A percentile compares a stretch with the other conserved stretches of the same genome.
Evolutionary conservation across 2,329 filamentous ascomycete species (phyloP).

Genomic region (Penicillium hesseltinei): DNA sequence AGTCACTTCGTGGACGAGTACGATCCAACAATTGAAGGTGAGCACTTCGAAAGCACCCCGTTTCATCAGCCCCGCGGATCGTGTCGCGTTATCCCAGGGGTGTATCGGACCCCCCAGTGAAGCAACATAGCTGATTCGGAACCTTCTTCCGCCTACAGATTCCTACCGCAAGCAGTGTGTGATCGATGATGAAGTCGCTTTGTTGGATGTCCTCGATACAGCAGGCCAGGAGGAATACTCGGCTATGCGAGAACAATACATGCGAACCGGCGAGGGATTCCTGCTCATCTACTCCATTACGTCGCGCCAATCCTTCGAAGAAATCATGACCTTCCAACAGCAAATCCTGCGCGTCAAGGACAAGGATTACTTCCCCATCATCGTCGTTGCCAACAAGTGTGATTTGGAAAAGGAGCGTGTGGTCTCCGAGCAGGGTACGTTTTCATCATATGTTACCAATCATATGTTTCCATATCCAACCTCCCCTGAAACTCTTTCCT

Average conservation of each 20-base stretch:
- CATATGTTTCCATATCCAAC: background rate
- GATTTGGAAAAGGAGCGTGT: slow-evolving; percentile 92
- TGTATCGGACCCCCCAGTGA: background rate
- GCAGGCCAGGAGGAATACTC: slow-evolving; percentile 99
- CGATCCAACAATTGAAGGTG: slow-evolving; percentile 97
- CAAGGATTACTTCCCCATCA: slow-evolving; percentile 99
- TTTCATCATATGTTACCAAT: background rate
- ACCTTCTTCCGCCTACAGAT: slow-evolving; percentile 55
- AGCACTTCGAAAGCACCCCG: slow-evolving; percentile 7
- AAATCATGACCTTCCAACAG: slow-evolving; percentile 98
- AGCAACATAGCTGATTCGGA: background rate
- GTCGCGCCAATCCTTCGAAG: slow-evolving; percentile 94
- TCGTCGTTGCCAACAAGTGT: slow-evolving; percentile 98
- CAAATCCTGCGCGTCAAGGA: slow-evolving; percentile 98
- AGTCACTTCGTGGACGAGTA: slow-evolving; percentile 99
- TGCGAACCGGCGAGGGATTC: slow-evolving; percentile 98
- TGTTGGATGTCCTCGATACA: slow-evolving; percentile 97
- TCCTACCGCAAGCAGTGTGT: slow-evolving; percentile 99
- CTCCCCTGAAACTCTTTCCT: background rate
- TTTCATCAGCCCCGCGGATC: background rate
- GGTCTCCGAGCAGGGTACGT: slow-evolving; percentile 85
- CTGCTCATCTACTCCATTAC: slow-evolving; percentile 98
- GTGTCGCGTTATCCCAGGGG: background rate
- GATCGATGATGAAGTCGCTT: slow-evolving; percentile 95
- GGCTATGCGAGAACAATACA: slow-evolving; percentile 99